A percentile compares a stretch with the other conserved stretches of the same genome.
These are phyloP conservation scores for Achaetomiella virescens DNA, from an alignment of 495 filamentous ascomycete genomes.

Conservation along the genomic window DNA sequence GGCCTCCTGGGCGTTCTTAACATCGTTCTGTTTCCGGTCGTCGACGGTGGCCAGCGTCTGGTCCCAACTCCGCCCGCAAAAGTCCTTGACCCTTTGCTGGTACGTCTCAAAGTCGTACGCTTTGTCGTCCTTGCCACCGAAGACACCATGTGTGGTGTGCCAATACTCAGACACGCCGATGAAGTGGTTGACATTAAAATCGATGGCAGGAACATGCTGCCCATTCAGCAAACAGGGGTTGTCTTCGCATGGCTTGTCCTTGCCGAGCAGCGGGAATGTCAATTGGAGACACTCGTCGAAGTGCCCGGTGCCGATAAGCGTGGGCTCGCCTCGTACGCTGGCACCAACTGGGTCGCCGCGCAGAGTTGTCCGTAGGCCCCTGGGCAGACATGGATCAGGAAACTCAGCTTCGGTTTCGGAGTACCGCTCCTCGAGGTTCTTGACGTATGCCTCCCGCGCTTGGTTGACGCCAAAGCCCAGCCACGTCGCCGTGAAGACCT, in stretches of 20 bases:
- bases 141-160: constrained; percentile 96
- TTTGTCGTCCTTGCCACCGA: constrained; percentile 74
- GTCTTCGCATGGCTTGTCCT: constrained; percentile 78
- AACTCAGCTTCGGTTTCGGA: constrained; percentile 55
- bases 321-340: constrained; percentile 25
- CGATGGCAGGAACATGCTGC: constrained; percentile 87
- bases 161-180: constrained; percentile 97
- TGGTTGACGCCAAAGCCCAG: constrained; percentile 92
- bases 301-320: constrained; percentile 70
- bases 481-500: constrained; percentile 94
- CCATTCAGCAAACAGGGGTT: constrained; percentile 83
- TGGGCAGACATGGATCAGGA: constrained; percentile 87
- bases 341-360: constrained; percentile 46
- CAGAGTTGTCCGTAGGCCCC: constrained; percentile 62
- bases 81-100: constrained; percentile 74
- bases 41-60: constrained; percentile 60
- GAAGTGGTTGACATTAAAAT: constrained; percentile 97
- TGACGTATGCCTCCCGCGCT: constrained; percentile 74
- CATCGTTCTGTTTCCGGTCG: constrained; percentile 51
- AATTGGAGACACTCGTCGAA: constrained; percentile 80
- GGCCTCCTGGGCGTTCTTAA: constrained; percentile 68
- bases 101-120: constrained; percentile 90
- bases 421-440: constrained; percentile 57
- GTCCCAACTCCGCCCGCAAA: constrained; percentile 79
- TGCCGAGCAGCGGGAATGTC: constrained; percentile 83